These are phyloP conservation scores for Fusarium beomiforme DNA, from an alignment of 2,329 filamentous ascomycete genomes.

Conservation along the genomic window DNA sequence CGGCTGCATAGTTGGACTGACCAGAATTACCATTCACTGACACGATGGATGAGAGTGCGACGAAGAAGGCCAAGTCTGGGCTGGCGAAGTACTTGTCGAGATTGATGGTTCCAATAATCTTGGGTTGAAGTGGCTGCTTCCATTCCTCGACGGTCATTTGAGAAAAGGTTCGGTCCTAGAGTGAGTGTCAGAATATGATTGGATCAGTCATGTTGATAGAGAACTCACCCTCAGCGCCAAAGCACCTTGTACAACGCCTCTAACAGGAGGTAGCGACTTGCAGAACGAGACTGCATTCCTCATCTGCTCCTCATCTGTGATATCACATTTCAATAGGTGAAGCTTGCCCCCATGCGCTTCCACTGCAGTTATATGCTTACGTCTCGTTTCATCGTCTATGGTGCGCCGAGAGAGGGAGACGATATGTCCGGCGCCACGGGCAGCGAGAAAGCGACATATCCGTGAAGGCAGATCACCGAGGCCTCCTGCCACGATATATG, in stretches of 20 bases:
- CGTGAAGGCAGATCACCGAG: neutral
- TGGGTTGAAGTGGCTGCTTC: conserved; percentile 2
- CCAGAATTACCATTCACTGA: conserved; percentile 12
- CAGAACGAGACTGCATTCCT: neutral
- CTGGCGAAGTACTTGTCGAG: neutral
- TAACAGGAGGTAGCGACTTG: neutral
- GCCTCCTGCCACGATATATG: neutral
- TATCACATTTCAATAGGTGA: neutral
- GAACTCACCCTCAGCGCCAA: neutral
- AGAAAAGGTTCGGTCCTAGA: conserved; percentile 1
- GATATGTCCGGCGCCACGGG: conserved; percentile 5
- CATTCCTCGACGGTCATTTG: conserved; percentile 6
- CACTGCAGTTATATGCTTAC: neutral
- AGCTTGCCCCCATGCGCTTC: neutral
- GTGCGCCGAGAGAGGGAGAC: conserved; percentile 1
- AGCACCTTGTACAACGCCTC: conserved; percentile 3
- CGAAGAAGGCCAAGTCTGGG: neutral
- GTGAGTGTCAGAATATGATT: neutral
- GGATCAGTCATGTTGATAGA: rapidly evolving
- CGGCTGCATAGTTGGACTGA: conserved; percentile 5
- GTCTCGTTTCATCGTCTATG: neutral
- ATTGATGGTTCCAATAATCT: conserved; percentile 3
- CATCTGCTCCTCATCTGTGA: neutral
- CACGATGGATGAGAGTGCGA: neutral
- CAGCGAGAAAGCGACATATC: conserved; percentile 1